phyloP scores from a whole-genome alignment of 768 basidiomycete genomes.

The Tephrocybe sp. region DNA sequence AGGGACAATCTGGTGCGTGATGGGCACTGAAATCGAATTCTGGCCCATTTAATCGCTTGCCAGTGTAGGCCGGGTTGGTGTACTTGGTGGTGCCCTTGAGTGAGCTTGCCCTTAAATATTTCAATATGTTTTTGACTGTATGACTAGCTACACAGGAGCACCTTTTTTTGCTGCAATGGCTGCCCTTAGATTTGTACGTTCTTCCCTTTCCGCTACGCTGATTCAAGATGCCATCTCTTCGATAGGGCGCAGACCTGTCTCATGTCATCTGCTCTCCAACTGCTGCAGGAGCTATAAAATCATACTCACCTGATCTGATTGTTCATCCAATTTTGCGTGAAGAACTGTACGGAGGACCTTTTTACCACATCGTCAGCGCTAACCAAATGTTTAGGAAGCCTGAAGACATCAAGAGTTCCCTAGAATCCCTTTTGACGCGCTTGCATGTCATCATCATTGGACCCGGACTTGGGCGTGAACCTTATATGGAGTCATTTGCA shows the following conservation, averaged over 20 bases:
- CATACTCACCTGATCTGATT: slow-evolving; percentile 95
- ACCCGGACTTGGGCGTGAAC: slow-evolving; percentile 89
- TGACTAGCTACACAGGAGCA: slow-evolving; percentile 87
- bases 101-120: slow-evolving; percentile 36
- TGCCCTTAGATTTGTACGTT: slow-evolving; percentile 76
- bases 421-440: slow-evolving; percentile 74
- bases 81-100: slow-evolving; percentile 94
- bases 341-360: slow-evolving; percentile 46
- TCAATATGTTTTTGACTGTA: not conserved
- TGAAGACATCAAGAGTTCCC: slow-evolving; percentile 46
- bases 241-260: slow-evolving; percentile 87
- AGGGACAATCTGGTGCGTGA: slow-evolving; percentile 84
- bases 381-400: slow-evolving; percentile 37
- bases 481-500: slow-evolving; percentile 87
- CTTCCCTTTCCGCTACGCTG: not conserved
- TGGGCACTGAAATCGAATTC: not conserved
- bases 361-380: not conserved
- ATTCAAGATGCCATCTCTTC: not conserved
- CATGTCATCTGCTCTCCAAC: slow-evolving; percentile 97
- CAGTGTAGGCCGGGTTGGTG: slow-evolving; percentile 84
- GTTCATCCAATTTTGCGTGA: slow-evolving; percentile 90
- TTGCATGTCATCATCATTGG: slow-evolving; percentile 93
- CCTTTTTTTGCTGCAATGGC: slow-evolving; percentile 95
- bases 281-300: slow-evolving; percentile 92
- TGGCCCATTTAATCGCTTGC: slow-evolving; percentile 1